Percentiles rank a stretch among this genome's conserved stretches.
Evolutionary conservation across 2,329 filamentous ascomycete genomes (phyloP).

Genomic region (Trichophyton simii): DNA sequence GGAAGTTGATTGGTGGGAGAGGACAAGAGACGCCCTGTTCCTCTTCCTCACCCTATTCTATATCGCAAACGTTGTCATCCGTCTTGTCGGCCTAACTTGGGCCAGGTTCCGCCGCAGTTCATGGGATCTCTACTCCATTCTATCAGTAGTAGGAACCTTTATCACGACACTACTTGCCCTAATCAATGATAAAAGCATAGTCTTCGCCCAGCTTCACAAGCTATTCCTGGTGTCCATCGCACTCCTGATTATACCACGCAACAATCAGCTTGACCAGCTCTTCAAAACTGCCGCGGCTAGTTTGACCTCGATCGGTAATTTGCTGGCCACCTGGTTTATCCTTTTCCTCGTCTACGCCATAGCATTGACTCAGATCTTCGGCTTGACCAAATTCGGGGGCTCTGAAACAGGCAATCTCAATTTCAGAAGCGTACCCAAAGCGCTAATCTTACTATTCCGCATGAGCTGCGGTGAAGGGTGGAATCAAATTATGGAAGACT

Average conservation of each 20-base stretch:
- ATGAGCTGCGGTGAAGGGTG: conserved; percentile 92
- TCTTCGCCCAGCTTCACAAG: conserved; percentile 79
- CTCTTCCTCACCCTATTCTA: conserved; percentile 72
- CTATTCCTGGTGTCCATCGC: conserved; percentile 84
- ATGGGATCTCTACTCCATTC: conserved; percentile 84
- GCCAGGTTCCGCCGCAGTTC: conserved; percentile 80
- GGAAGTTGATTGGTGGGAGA: conserved; percentile 59
- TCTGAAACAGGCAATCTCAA: conserved; percentile 70
- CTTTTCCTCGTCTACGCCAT: conserved; percentile 95
- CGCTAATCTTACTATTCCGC: conserved; percentile 81
- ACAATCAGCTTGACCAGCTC: conserved; percentile 91
- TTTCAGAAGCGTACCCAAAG: conserved; percentile 86
- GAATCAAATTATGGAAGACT: conserved; percentile 97
- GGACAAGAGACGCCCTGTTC: conserved; percentile 59
- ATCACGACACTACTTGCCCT: conserved; percentile 68
- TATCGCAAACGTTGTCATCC: conserved; percentile 66
- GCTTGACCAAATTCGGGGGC: conserved; percentile 72
- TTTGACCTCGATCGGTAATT: conserved; percentile 76
- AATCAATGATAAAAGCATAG: conserved; percentile 40
- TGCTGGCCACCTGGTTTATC: conserved; percentile 93
- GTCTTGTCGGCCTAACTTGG: conserved; percentile 83
- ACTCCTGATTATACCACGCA: conserved; percentile 81
- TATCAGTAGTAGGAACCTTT: conserved; percentile 68
- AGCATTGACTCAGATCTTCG: conserved; percentile 89
- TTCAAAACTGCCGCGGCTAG: conserved; percentile 97